phyloP scores from a whole-genome alignment of 1,139 yeast species.

The Sugiyamaella novakii region DNA sequence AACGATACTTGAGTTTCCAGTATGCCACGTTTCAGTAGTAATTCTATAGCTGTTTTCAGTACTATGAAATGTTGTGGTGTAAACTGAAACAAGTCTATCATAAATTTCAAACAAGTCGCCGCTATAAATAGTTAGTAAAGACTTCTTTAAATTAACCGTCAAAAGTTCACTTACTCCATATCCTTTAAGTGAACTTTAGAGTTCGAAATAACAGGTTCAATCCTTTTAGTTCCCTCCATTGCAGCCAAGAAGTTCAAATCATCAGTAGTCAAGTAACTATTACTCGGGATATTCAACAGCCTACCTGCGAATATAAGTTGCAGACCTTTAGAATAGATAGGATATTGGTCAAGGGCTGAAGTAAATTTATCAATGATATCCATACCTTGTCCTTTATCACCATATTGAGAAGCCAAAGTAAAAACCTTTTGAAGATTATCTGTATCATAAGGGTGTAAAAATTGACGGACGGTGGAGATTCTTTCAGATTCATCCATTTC shows the following conservation, averaged over 20 bases:
- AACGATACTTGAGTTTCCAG: constrained; percentile 27
- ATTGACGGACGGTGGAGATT: constrained; percentile 5
- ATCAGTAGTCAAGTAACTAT: constrained; percentile 11
- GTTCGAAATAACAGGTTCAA: constrained; percentile 28
- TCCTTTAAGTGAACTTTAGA: constrained; percentile 1
- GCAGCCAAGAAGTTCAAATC: constrained; percentile 32
- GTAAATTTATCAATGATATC: constrained; percentile 2
- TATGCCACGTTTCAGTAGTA: constrained; percentile 27
- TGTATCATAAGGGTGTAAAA: constrained; percentile 13
- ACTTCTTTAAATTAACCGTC: too few relatives aligned
- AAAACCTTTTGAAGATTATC: constrained; percentile 8
- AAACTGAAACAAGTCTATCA: constrained; percentile 35
- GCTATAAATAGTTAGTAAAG: constrained; percentile 4
- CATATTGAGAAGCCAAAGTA: constrained; percentile 8
- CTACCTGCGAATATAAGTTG: constrained; percentile 27
- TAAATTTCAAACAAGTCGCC: constrained; percentile 22
- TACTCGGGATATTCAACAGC: constrained; percentile 16
- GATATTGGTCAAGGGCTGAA: neutral
- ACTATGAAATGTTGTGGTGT: constrained; percentile 28
- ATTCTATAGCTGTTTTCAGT: constrained; percentile 21
- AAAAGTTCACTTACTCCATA: constrained; percentile 12
- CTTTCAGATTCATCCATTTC: constrained; percentile 13
- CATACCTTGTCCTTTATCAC: constrained; percentile 8
- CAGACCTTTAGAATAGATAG: constrained; percentile 1
- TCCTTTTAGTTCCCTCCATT: constrained; percentile 35